phyloP scores from a whole-genome alignment of 306 rosid genomes.

The Alnus glutinosa region DNA sequence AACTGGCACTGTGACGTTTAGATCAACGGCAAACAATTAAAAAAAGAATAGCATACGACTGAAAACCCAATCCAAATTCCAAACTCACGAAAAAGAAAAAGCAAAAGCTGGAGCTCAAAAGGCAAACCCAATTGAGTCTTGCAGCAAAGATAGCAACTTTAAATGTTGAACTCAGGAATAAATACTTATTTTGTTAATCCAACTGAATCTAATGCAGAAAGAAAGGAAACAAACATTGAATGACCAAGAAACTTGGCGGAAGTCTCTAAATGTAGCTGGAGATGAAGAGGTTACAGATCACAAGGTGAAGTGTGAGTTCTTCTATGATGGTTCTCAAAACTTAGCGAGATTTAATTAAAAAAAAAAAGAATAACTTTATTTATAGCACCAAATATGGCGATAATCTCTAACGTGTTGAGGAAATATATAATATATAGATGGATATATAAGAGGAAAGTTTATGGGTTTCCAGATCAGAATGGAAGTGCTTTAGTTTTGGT shows the following conservation, averaged over 20 bases:
- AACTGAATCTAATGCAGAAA: slow-evolving; percentile 24
- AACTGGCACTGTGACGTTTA: slow-evolving; percentile 25
- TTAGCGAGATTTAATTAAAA: slow-evolving; percentile 25
- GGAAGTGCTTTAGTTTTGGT: slow-evolving; percentile 23
- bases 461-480: slow-evolving; percentile 26
- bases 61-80: slow-evolving; percentile 24
- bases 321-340: slow-evolving; percentile 18
- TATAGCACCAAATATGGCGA: slow-evolving; percentile 50
- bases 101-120: slow-evolving; percentile 24
- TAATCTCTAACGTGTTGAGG: slow-evolving; percentile 42
- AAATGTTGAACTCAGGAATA: slow-evolving; percentile 23
- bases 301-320: slow-evolving; percentile 30
- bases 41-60: slow-evolving; percentile 26
- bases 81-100: background rate
- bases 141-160: slow-evolving; percentile 26
- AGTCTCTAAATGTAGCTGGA: slow-evolving; percentile 58
- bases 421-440: background rate
- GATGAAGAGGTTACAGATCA: slow-evolving; percentile 47
- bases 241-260: slow-evolving; percentile 31
- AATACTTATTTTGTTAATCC: slow-evolving; percentile 8
- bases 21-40: slow-evolving; percentile 37
- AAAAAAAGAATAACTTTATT: slow-evolving; percentile 37
- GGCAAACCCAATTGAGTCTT: slow-evolving; percentile 23
- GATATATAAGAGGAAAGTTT: slow-evolving; percentile 7
- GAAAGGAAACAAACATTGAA: slow-evolving; percentile 11